A percentile compares a stretch with the other conserved stretches of the same genome.
Conservation (phyloP, 306 rosid genomes). For the Alnus rubra region DNA sequence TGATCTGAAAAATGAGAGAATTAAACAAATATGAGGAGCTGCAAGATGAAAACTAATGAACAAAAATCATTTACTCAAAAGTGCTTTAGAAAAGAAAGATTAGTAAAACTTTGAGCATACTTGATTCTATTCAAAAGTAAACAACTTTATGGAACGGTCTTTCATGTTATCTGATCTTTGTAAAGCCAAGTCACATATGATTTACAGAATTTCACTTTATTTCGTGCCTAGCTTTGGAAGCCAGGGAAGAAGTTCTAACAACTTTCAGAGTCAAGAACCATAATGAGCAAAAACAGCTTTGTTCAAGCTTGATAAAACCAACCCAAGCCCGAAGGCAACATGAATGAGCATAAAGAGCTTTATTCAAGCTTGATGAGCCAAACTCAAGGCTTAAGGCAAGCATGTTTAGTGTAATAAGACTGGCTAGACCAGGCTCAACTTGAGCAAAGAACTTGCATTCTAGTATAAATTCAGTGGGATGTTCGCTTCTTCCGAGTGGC, state of each 20-base stretch:
- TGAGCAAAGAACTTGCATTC: not conserved
- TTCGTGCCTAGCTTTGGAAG: slow-evolving; percentile 2
- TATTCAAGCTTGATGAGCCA: not conserved
- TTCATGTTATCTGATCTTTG: not conserved
- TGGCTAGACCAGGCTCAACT: not conserved
- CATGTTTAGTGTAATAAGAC: not conserved
- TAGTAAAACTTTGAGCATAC: not conserved
- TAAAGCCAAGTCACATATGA: not conserved
- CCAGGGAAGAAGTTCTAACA: slow-evolving; percentile 14
- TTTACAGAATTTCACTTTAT: not conserved
- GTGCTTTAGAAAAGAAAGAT: slow-evolving; percentile 11
- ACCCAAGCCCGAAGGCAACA: not conserved
- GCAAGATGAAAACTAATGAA: slow-evolving; percentile 15
- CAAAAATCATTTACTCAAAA: slow-evolving; percentile 16
- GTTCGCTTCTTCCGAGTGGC: too few species aligned
- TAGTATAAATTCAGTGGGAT: not conserved
- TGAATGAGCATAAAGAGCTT: slow-evolving; percentile 6
- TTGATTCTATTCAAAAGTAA: not conserved
- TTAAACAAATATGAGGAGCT: slow-evolving; percentile 20
- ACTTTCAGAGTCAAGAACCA: not conserved
- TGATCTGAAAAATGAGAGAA: slow-evolving; percentile 56
- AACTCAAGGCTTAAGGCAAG: not conserved
- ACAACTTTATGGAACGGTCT: not conserved
- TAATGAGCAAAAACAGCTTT: slow-evolving; percentile 3
- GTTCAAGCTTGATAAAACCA: not conserved